Evolutionary conservation across 192 early-diverging fungal species (phyloP), one percentile per base, ranked within the genome.

Genomic region (Entophlyctis luteolus): DNA sequence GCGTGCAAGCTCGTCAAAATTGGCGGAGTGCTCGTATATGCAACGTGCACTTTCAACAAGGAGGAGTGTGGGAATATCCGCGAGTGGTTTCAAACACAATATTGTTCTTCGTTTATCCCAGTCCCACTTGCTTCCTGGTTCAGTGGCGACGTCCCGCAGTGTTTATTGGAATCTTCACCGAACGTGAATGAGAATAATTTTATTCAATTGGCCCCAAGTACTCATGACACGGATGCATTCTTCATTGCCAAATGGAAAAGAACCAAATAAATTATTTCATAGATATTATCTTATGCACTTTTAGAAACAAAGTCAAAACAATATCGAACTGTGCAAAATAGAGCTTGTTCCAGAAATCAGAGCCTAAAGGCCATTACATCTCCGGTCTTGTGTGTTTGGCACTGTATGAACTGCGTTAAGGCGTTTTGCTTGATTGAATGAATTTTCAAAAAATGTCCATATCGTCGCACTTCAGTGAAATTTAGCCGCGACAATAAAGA

Each of bases 31-130:
- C 42, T 67, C n/a, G 65, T 67, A 25, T 67, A 67, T 22, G 65
- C 65, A 27, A 67, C 65, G 14, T 67, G 65, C 37, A 67, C 65
- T 22, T 67, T 67, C 42, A 54, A 56, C 33, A n/a, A 56, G 22
- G 53, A 35, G 2, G 65, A 67, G 49, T 67, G 65, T 29, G 33
- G n/a, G 18, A 28, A 56, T 28, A 22, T 57, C 18, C 23, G n/a
- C 20, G 33, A 27, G 12, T 67, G 65, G 65, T 67, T 67, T 67
- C 32, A 67, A 3, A 8, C 33, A 8, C 23, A 8, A 18, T 67
- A 12, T 56, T 5, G 36, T 18, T 12, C 27, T 5, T 12, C 4
- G 20, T 67, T 67, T 39, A 25, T 5, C 16, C 60, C 42, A 20
- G 32, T 27, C 4, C 47, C 42, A 14, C 10, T 63, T 10, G 28